Percentiles rank a stretch among this genome's conserved stretches.
These are phyloP conservation scores for Coccinonectria pachysandricola DNA, from an alignment of 2,329 filamentous ascomycete species.

Conservation along the genomic window DNA sequence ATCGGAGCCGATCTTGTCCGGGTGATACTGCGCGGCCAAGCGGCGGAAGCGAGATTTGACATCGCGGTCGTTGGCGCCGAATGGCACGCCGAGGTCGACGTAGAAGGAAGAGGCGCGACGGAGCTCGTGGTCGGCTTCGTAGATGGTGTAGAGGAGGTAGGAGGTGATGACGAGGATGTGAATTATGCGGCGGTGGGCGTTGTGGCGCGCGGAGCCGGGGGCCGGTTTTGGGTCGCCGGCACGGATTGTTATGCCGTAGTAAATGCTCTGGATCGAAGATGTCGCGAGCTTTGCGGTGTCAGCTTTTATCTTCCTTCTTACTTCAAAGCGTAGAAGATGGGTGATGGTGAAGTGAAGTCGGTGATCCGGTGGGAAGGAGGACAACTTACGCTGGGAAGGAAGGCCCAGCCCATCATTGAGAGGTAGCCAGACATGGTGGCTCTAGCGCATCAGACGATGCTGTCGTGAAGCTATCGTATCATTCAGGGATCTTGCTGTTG, in stretches of 20 bases:
- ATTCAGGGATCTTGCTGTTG: no score
- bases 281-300: constrained; percentile 55
- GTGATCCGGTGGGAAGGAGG: constrained; percentile 2
- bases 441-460: constrained; percentile 10
- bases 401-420: constrained; percentile 46
- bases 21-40: constrained; percentile 62
- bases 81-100: constrained; percentile 59
- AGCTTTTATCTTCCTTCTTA: constrained; percentile 1
- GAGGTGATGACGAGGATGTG: constrained; percentile 70
- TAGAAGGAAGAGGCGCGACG: constrained; percentile 68
- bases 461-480: no score
- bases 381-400: constrained; percentile 40
- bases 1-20: constrained; percentile 60
- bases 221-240: constrained; percentile 74
- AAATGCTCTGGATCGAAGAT: constrained; percentile 65
- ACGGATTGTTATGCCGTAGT: constrained; percentile 81
- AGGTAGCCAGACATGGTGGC: constrained; percentile 39
- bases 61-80: constrained; percentile 59
- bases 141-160: constrained; percentile 87
- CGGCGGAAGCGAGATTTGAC: constrained; percentile 80
- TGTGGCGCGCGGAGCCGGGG: constrained; percentile 57
- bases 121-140: constrained; percentile 79
- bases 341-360: not conserved
- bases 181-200: constrained; percentile 68
- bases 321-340: not conserved